A percentile compares a stretch with the other conserved stretches of the same genome.
Conservation (phyloP, 192 early-diverging fungal genomes). For the Lobulomyces angularis region DNA sequence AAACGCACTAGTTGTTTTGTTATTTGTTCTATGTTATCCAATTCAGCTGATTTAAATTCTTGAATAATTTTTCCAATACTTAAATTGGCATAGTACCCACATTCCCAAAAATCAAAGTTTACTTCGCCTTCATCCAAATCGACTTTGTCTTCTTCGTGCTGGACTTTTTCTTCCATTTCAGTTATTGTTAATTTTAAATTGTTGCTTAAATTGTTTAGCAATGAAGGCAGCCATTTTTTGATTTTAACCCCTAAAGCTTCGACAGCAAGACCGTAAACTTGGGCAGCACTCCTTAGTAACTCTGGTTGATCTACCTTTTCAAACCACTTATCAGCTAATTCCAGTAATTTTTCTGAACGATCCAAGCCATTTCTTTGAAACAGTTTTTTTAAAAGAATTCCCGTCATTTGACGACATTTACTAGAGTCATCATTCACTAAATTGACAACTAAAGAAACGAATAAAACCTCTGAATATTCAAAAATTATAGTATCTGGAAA, state of each 20-base stretch:
- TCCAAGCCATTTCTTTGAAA: slow-evolving; percentile 47
- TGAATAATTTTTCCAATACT: slow-evolving; percentile 61
- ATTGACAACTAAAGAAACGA: slow-evolving; percentile 70
- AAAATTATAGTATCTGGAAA: slow-evolving; percentile 65
- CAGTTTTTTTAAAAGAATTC: slow-evolving; percentile 54
- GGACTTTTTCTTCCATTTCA: slow-evolving; percentile 36
- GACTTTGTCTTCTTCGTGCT: slow-evolving; percentile 28
- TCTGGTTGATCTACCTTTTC: slow-evolving; percentile 31
- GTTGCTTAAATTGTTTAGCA: not conserved
- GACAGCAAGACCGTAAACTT: slow-evolving; percentile 72
- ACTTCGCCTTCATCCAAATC: slow-evolving; percentile 39
- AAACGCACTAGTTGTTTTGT: slow-evolving; percentile 58
- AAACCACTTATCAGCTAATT: slow-evolving; percentile 68
- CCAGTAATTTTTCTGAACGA: slow-evolving; percentile 48
- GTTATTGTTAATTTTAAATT: slow-evolving; percentile 8
- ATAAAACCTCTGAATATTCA: slow-evolving; percentile 68
- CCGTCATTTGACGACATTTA: slow-evolving; percentile 84
- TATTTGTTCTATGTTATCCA: slow-evolving; percentile 30
- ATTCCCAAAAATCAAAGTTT: slow-evolving; percentile 61
- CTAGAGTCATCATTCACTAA: slow-evolving; percentile 86
- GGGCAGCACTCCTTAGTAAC: slow-evolving; percentile 66
- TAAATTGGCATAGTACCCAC: slow-evolving; percentile 68
- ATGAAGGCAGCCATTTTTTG: not conserved
- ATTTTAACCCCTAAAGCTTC: slow-evolving; percentile 50
- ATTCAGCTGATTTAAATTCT: slow-evolving; percentile 33